phyloP scores from a whole-genome alignment of 768 basidiomycete species.

The Lentinula raphanica region DNA sequence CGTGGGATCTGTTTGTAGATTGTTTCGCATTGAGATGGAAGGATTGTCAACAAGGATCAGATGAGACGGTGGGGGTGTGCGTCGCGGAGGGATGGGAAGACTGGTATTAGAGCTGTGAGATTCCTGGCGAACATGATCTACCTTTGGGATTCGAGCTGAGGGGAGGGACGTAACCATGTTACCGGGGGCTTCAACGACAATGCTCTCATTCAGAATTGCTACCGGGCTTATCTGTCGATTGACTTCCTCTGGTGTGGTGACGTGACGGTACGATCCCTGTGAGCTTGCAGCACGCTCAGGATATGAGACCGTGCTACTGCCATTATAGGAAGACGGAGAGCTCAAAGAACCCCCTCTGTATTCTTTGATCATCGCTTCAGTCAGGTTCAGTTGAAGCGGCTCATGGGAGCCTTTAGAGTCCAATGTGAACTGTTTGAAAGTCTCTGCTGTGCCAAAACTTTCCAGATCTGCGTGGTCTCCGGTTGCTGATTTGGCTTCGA shows the following conservation, averaged over 20 bases:
- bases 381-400: background rate
- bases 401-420: background rate
- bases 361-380: slow-evolving; percentile 9
- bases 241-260: slow-evolving; percentile 13
- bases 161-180: background rate
- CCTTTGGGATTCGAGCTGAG: slow-evolving; percentile 6
- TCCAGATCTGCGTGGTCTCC: slow-evolving; percentile 18
- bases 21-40: background rate
- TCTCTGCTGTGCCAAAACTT: slow-evolving; percentile 23
- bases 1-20: background rate
- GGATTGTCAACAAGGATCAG: background rate
- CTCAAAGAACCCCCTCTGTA: slow-evolving; percentile 1
- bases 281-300: slow-evolving; percentile 18
- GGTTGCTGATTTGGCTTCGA: slow-evolving; percentile 30
- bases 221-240: slow-evolving; percentile 23
- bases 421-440: slow-evolving; percentile 1
- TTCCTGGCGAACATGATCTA: slow-evolving; percentile 18
- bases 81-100: slow-evolving; percentile 34
- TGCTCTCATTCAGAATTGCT: slow-evolving; percentile 16
- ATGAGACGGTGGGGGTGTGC: slow-evolving; percentile 17
- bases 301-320: slow-evolving; percentile 13
- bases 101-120: slow-evolving; percentile 22
- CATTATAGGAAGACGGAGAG: background rate
- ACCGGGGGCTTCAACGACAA: slow-evolving; percentile 17
- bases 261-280: slow-evolving; percentile 17